A percentile compares a stretch with the other conserved stretches of the same genome.
These are phyloP conservation scores for Aeschynomene evenia DNA, from an alignment of 306 rosid species.

Conservation along the genomic window DNA sequence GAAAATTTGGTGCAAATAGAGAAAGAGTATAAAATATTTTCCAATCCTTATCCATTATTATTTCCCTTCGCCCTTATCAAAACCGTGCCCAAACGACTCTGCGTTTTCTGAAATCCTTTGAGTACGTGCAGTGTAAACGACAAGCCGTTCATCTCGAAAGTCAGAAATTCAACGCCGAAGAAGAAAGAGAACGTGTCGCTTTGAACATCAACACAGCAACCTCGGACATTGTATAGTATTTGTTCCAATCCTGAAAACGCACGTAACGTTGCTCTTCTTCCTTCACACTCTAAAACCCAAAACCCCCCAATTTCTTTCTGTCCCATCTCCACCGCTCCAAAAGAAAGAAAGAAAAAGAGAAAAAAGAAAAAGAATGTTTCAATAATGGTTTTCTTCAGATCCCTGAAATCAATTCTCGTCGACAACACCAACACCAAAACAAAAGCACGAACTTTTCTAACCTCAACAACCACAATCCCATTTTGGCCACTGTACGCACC, in stretches of 20 bases:
- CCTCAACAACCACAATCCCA: conserved; percentile 37
- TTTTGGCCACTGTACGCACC: conserved; percentile 28
- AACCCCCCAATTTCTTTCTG: background rate
- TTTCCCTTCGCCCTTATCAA: background rate
- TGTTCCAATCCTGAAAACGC: background rate
- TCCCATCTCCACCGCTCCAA: background rate
- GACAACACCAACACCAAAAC: conserved; percentile 24
- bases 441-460: conserved; percentile 50
- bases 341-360: too few species aligned
- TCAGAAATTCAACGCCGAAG: background rate
- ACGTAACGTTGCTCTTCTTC: background rate
- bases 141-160: background rate
- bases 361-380: conserved; percentile 13
- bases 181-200: background rate
- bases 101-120: background rate
- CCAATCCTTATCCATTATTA: background rate
- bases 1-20: too few species aligned
- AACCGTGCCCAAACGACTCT: background rate
- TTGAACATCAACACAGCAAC: background rate
- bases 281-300: background rate
- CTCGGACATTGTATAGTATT: background rate
- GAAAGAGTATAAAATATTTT: too few species aligned
- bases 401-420: conserved; percentile 37
- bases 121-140: background rate
- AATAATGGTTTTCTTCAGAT: conserved; percentile 61